Evolutionary conservation across 139 green algal genomes (phyloP).

Genomic region (Edaphochlamys debaryana): DNA sequence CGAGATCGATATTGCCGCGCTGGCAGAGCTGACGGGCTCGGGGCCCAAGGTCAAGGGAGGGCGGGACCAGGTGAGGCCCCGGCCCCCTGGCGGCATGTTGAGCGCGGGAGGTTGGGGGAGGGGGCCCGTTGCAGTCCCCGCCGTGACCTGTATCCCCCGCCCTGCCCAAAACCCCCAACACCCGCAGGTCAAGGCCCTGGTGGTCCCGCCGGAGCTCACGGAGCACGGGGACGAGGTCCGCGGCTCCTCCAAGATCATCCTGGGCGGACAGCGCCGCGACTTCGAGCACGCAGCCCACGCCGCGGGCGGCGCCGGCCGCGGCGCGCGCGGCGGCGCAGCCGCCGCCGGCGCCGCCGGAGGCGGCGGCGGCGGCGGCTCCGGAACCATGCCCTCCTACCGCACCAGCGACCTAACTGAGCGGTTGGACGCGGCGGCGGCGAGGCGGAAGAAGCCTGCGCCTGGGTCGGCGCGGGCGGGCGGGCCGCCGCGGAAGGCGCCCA

Average conservation of each 20-base stretch:
- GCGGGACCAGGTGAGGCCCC: neutral
- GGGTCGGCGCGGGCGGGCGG: neutral
- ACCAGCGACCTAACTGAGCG: neutral
- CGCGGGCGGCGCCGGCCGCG: neutral
- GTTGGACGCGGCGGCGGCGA: neutral
- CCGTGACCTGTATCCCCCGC: too few relatives aligned
- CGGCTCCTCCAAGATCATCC: constrained; percentile 7
- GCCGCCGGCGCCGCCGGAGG: neutral
- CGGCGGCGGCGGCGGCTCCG: neutral
- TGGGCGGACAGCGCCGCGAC: neutral
- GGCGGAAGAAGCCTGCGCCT: constrained; percentile 11
- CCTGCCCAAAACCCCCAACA: too few relatives aligned
- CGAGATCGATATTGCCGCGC: neutral
- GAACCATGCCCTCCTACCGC: neutral
- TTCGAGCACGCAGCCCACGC: neutral
- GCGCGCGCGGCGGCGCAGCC: neutral
- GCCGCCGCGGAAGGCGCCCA: too few relatives aligned
- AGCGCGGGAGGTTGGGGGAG: too few relatives aligned
- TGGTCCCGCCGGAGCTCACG: constrained; percentile 11
- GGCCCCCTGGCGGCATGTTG: too few relatives aligned
- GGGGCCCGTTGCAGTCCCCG: too few relatives aligned
- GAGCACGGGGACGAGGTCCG: constrained; percentile 8
- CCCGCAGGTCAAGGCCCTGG: constrained; percentile 6
- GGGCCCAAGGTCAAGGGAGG: neutral
- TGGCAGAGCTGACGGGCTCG: neutral